Evolutionary conservation across 805 yeast species (phyloP).

Genomic region (Isabelozyma gotoi): DNA sequence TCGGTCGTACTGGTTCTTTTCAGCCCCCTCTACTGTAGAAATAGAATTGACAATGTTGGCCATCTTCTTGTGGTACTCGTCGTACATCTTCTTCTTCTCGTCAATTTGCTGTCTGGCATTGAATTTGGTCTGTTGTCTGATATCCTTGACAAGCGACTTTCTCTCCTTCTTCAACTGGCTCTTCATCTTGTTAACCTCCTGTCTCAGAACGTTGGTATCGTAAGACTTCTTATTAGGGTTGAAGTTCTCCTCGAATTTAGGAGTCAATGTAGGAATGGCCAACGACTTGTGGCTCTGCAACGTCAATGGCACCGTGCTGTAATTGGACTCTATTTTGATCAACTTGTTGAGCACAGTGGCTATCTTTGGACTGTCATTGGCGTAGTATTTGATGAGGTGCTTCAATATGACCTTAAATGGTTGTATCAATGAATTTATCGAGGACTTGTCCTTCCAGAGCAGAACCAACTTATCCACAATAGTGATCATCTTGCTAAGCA

Average conservation of each 20-base stretch:
- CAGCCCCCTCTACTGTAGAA: conserved; percentile 93
- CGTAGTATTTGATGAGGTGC: conserved; percentile 35
- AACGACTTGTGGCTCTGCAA: conserved; percentile 83
- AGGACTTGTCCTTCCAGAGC: conserved; percentile 62
- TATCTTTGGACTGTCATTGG: conserved; percentile 33
- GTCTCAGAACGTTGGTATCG: conserved; percentile 73
- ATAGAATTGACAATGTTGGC: conserved; percentile 82
- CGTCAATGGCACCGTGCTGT: conserved; percentile 52
- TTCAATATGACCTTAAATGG: conserved; percentile 48
- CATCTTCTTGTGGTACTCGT: conserved; percentile 87
- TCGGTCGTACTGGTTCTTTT: conserved; percentile 86
- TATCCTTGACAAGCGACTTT: conserved; percentile 82
- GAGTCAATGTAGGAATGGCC: conserved; percentile 81
- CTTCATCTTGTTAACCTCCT: conserved; percentile 79
- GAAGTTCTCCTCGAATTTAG: conserved; percentile 93
- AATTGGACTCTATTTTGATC: conserved; percentile 41
- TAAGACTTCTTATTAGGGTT: conserved; percentile 93
- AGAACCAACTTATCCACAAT: conserved; percentile 29
- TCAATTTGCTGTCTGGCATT: conserved; percentile 81
- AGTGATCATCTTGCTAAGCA: conserved; percentile 32
- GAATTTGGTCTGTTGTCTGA: conserved; percentile 85
- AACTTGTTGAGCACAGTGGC: conserved; percentile 50
- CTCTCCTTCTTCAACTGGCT: conserved; percentile 88
- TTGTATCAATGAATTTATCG: conserved; percentile 57
- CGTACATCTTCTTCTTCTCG: conserved; percentile 72